Evolutionary conservation across 345 rosid species (phyloP), one percentile per base, ranked within the genome.

Genomic region (Brassica juncea): DNA sequence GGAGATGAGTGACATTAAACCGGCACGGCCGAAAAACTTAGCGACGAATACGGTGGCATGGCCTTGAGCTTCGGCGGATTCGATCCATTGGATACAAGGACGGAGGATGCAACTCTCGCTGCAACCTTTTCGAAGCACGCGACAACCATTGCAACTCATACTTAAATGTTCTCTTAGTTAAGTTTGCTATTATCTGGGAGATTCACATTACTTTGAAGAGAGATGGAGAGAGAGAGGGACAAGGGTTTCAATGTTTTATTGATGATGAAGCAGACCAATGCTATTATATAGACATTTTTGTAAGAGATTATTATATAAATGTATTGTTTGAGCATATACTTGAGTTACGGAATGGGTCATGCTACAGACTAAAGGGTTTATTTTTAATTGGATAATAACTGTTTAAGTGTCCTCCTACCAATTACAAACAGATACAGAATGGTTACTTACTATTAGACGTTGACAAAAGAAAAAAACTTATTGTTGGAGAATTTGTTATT

Each of bases 61-160:
- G 19, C 91, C 94, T 70, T 94, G 97, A 16, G 95, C 88, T 68
- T 89, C 89, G 0, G 95, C 74, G 8, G 81, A 74, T 23, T 84
- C 86, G 72, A 94, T 83, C 87, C 88, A 88, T 60, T 85, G 89
- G 5, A 94, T 81, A 80, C 88, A 87, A 35, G 90, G 89, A 44
- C 95, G 86, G 62, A 94, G 94, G 73, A 85, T 83, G 81, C 98
- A 94, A 54, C 80, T 77, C 4, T 91, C 95, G 58, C 90, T 86
- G 86, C 98, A 94, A 1, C 97, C 97, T 81, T 91, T 94, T 12
- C 98, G 90, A 1, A 94, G 88, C 60, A 91, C 85, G 34, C 98
- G 84, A 66, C 98, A 91, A 4, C 97, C 97, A 76, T 89, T 94
- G 76, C 98, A 94, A 82, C 98, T 94, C 98, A 94, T 90, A 3